Evolutionary conservation across 2,329 filamentous ascomycete genomes (phyloP).

Genomic region (Venturia asperata): DNA sequence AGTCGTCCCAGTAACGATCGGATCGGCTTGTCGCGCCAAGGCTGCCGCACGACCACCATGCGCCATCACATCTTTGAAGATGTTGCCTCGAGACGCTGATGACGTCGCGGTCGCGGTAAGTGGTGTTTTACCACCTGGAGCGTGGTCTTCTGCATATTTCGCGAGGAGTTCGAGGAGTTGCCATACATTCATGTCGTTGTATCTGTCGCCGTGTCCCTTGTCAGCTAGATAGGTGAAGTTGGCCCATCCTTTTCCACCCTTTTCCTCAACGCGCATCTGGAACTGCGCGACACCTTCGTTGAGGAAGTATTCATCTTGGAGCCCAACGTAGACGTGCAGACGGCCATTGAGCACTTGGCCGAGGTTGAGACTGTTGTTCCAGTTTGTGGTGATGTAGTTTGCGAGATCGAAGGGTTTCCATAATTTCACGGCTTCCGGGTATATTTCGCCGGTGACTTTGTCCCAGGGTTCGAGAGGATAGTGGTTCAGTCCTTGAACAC

Average conservation of each 20-base stretch:
- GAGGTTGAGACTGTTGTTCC: constrained; percentile 29
- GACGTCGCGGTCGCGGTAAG: constrained; percentile 24
- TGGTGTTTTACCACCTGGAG: constrained; percentile 28
- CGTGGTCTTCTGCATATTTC: constrained; percentile 29
- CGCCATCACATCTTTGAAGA: constrained; percentile 31
- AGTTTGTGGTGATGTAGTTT: constrained; percentile 31
- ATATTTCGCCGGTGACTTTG: constrained; percentile 35
- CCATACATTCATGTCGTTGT: constrained; percentile 29
- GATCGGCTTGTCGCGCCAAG: constrained; percentile 28
- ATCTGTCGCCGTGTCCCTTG: constrained; percentile 31
- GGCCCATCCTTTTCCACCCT: constrained; percentile 31
- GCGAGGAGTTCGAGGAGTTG: constrained; percentile 31
- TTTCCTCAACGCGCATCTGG: constrained; percentile 29
- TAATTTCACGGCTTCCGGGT: constrained; percentile 31
- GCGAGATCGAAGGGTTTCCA: constrained; percentile 34
- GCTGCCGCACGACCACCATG: constrained; percentile 31
- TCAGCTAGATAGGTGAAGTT: constrained; percentile 32
- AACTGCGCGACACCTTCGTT: constrained; percentile 34
- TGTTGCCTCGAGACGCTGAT: constrained; percentile 27
- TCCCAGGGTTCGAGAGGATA: constrained; percentile 37
- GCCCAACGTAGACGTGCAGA: constrained; percentile 33
- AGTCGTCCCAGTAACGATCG: constrained; percentile 22
- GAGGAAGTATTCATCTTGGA: constrained; percentile 32
- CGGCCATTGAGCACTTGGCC: constrained; percentile 29
- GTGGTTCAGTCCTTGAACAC: constrained; percentile 32